Conservation (phyloP, 2,329 filamentous ascomycete genomes). For the Botrytis fabae region DNA sequence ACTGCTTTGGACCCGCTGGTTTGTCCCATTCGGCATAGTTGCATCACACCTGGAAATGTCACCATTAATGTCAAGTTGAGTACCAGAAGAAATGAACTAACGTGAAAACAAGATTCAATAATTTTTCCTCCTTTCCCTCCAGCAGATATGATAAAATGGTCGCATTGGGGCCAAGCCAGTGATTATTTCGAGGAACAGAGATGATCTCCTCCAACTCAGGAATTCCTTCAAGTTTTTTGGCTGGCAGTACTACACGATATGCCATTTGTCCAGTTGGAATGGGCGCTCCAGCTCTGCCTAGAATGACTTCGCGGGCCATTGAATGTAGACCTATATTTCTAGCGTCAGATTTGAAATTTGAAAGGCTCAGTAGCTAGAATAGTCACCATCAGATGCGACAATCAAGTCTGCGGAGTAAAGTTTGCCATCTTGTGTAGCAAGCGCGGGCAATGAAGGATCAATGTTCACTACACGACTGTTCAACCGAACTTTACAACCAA, state of each 20-base stretch:
- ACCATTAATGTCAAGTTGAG: not conserved
- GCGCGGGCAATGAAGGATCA: not conserved
- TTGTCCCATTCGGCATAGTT: conserved; percentile 4
- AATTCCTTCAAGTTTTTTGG: conserved; percentile 44
- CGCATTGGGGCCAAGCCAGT: conserved; percentile 43
- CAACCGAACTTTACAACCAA: not conserved
- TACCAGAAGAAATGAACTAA: not conserved
- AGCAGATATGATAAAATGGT: conserved; percentile 32
- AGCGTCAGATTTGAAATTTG: not conserved
- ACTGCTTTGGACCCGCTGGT: not conserved
- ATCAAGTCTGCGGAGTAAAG: not conserved
- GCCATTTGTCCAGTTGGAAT: conserved; percentile 47
- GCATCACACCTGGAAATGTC: not conserved
- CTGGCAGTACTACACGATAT: conserved; percentile 48
- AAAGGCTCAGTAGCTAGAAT: not conserved
- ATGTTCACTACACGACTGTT: not conserved
- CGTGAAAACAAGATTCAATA: conserved; percentile 13
- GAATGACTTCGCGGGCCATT: conserved; percentile 36
- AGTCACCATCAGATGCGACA: conserved; percentile 2
- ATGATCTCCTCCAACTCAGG: conserved; percentile 44
- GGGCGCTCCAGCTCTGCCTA: conserved; percentile 40
- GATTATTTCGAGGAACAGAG: conserved; percentile 45
- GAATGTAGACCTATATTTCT: not conserved
- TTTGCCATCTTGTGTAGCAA: not conserved
- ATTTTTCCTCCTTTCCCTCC: conserved; percentile 1